Conservation (phyloP, 2,329 filamentous ascomycete species). For the Xylaria sp. region DNA sequence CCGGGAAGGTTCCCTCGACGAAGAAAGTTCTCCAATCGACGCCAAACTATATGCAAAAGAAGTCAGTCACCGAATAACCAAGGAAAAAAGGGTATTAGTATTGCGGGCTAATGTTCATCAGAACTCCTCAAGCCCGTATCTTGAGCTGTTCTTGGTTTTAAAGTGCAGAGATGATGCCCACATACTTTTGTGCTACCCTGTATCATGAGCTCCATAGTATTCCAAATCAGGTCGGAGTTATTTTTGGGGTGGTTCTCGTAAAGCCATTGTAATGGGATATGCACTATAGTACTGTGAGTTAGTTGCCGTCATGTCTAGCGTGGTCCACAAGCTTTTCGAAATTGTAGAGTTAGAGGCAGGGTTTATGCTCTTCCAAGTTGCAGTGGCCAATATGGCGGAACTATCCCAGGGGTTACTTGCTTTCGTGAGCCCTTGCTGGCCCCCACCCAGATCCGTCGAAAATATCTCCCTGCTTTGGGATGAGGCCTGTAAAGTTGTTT, state of each 20-base stretch:
- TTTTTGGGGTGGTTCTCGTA: slow-evolving; percentile 43
- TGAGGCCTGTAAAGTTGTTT: slow-evolving; percentile 57
- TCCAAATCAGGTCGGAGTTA: slow-evolving; percentile 45
- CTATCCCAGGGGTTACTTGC: slow-evolving; percentile 21
- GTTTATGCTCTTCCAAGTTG: neutral
- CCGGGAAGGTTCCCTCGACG: slow-evolving; percentile 40
- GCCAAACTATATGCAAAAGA: slow-evolving; percentile 31
- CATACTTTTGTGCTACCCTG: slow-evolving; percentile 47
- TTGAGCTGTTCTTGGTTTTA: neutral
- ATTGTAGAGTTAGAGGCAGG: too few species aligned
- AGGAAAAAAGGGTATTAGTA: neutral
- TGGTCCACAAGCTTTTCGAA: neutral
- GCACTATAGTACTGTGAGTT: neutral
- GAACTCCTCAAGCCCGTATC: neutral
- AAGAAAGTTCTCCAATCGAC: slow-evolving; percentile 45
- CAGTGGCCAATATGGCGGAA: neutral
- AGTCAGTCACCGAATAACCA: neutral
- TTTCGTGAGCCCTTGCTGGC: slow-evolving; percentile 46
- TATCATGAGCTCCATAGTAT: slow-evolving; percentile 54
- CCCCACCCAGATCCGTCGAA: slow-evolving; percentile 47
- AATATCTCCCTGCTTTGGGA: slow-evolving; percentile 49
- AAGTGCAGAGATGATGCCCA: slow-evolving; percentile 27
- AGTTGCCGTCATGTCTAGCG: neutral
- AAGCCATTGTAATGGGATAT: slow-evolving; percentile 47
- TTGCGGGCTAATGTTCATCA: neutral